Percentiles rank a stretch among this genome's conserved stretches.
These are phyloP conservation scores for Coccomyxa subellipsoidea DNA, from an alignment of 163 green algal species.

Conservation along the genomic window DNA sequence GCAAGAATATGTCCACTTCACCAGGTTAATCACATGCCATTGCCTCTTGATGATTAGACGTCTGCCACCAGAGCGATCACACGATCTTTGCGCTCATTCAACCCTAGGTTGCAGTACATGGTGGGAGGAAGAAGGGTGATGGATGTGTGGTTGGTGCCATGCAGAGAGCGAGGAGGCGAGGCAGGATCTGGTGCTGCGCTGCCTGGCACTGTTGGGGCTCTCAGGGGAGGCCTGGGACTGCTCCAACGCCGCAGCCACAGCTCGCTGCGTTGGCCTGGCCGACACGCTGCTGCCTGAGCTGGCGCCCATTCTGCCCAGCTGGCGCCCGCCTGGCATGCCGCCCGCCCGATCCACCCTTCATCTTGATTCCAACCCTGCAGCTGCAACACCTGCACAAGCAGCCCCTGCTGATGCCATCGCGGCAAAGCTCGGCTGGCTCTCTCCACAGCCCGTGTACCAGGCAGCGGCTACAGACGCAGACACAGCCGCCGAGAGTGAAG, in stretches of 20 bases:
- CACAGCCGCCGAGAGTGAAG: neutral
- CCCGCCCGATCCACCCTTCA: neutral
- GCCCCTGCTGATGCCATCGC: neutral
- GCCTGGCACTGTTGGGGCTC: constrained; percentile 51
- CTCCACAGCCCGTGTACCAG: neutral
- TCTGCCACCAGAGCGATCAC: too few relatives aligned
- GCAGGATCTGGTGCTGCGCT: constrained; percentile 38
- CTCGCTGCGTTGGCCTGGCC: neutral
- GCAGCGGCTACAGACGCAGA: neutral
- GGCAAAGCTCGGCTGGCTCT: neutral
- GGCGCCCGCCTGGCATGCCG: constrained; percentile 2
- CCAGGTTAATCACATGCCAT: too few relatives aligned
- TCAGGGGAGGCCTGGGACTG: constrained; percentile 22
- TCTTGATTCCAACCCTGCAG: neutral
- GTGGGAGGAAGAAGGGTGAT: neutral
- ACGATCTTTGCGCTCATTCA: too few relatives aligned
- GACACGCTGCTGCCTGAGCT: constrained; percentile 13
- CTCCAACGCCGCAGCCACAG: constrained; percentile 15
- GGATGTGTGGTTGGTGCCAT: neutral
- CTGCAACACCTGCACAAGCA: neutral
- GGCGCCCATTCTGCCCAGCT: neutral
- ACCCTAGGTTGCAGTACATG: too few relatives aligned
- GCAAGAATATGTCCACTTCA: too few relatives aligned
- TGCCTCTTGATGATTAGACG: too few relatives aligned
- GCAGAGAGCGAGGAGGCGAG: neutral